phyloP scores from a whole-genome alignment of 2,329 filamentous ascomycete genomes.

The Clarireedia sp. region DNA sequence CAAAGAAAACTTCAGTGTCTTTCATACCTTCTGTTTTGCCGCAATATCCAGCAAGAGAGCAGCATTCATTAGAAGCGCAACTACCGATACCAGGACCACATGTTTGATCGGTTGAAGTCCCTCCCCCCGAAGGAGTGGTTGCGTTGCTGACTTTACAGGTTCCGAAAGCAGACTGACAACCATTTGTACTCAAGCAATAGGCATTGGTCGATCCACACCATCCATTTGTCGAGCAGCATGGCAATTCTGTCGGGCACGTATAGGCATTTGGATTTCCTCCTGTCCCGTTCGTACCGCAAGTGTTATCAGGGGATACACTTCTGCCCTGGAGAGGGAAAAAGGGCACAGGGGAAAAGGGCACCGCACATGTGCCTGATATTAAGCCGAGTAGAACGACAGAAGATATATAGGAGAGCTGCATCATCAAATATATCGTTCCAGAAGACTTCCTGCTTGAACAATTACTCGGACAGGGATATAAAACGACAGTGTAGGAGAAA shows the following conservation, averaged over 20 bases:
- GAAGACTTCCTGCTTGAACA: background rate
- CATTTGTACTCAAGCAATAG: slow-evolving; percentile 4
- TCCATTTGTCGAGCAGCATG: slow-evolving; percentile 27
- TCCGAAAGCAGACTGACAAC: slow-evolving; percentile 18
- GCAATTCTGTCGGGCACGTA: slow-evolving; percentile 19
- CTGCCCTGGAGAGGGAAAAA: background rate
- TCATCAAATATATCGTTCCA: background rate
- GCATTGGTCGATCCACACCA: slow-evolving; percentile 11
- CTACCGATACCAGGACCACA: slow-evolving; percentile 24
- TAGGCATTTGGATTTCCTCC: slow-evolving; percentile 13
- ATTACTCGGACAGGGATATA: background rate
- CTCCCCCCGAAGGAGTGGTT: slow-evolving; percentile 35
- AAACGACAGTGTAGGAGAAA: background rate
- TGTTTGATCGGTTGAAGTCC: slow-evolving; percentile 41
- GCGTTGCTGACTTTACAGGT: slow-evolving; percentile 35
- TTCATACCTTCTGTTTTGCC: slow-evolving; percentile 1
- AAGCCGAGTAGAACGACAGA: background rate
- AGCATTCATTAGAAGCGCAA: slow-evolving; percentile 13
- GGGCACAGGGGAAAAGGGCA: background rate
- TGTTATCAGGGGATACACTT: slow-evolving; percentile 11
- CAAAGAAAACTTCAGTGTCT: background rate
- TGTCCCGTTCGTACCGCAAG: slow-evolving; percentile 12
- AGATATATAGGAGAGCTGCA: background rate
- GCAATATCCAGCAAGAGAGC: slow-evolving; percentile 13
- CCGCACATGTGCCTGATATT: background rate